Evolutionary conservation across 2,329 filamentous ascomycete genomes (phyloP), one percentile per base, ranked within the genome.

Genomic region (Cladosporium austrohemisphaericum): DNA sequence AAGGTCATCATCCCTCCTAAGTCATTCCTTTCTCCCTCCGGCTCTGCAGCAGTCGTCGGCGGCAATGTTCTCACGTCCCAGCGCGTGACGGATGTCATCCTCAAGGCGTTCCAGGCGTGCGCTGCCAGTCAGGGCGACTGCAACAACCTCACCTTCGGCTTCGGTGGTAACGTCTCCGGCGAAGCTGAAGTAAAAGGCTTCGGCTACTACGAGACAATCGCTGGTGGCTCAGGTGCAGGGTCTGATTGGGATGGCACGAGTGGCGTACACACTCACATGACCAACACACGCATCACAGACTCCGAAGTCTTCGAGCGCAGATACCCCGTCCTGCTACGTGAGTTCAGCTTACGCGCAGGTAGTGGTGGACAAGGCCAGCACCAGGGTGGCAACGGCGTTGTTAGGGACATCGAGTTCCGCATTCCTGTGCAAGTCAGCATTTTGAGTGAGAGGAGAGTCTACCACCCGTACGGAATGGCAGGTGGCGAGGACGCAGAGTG

Each of bases 181-280:
- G 71, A 78, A 41, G 75, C 79, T 48, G 75, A 77, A n/a, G 74
- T 81, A n/a, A 81, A 81, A 28, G 88, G 88, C 0, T 93, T 93
- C 62, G 88, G 88, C 8, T 93, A 92, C 72, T 92, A 92, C 65
- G 88, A 93, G 67, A 92, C 87, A 5, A 90, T 93, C 55, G 84
- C 85, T 0, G 87, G 88, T 31, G 88, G 88, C 0, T 81, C 78
- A 31, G 87, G 87, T 22, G 88, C 87, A 0, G 86, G 86, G 0
- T 78, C 83, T 0, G 74, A 75, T 11, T 91, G 86, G 86, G 74
- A 85, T 52, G 87, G 87, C 29, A 84, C 85, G 9, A 81, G 75
- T 45, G 86, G 85, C 13, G 85, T 91, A n/a, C 86, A 92, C 64
- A 85, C 81, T 2, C 86, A 92, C 68, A 90, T 91, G 85, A 92